Percentiles rank a stretch among this genome's conserved stretches.
Conservation (phyloP, 1,284 basidiomycete genomes). For the Cerrena zonata region DNA sequence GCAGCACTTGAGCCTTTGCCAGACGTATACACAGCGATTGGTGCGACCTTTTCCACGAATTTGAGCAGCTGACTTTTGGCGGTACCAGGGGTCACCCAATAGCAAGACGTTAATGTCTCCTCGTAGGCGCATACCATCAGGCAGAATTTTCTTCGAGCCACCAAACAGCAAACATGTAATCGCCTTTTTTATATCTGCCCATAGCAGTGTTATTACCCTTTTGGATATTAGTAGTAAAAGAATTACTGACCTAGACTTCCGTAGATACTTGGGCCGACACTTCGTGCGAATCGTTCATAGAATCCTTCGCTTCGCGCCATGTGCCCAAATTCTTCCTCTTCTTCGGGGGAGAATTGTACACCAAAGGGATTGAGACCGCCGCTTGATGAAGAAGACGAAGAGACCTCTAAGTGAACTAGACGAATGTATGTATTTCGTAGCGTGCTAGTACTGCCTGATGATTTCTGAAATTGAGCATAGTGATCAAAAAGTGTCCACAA, state of each 20-base stretch:
- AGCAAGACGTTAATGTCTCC: slow-evolving; percentile 98
- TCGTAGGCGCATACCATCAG: slow-evolving; percentile 94
- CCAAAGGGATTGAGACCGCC: slow-evolving; percentile 73
- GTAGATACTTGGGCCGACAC: slow-evolving; percentile 95
- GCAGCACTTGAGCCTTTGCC: slow-evolving; percentile 97
- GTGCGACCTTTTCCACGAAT: slow-evolving; percentile 97
- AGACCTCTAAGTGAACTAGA: slow-evolving; percentile 86
- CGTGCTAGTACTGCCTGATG: slow-evolving; percentile 64
- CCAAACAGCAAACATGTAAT: slow-evolving; percentile 93
- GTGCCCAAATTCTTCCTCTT: slow-evolving; percentile 92
- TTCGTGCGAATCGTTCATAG: slow-evolving; percentile 90
- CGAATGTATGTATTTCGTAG: slow-evolving; percentile 93
- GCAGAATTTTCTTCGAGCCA: slow-evolving; percentile 95
- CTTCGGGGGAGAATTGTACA: slow-evolving; percentile 85
- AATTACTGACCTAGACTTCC: slow-evolving; percentile 75
- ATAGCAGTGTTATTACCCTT: neutral
- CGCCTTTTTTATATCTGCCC: slow-evolving; percentile 94
- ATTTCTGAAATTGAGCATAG: slow-evolving; percentile 47
- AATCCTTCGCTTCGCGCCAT: slow-evolving; percentile 87
- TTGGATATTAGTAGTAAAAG: neutral
- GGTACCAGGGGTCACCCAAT: slow-evolving; percentile 94
- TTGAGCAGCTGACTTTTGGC: slow-evolving; percentile 97
- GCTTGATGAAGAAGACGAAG: slow-evolving; percentile 67
- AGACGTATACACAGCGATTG: slow-evolving; percentile 96
- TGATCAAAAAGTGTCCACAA: neutral